Evolutionary conservation across 345 rosid genomes (phyloP).

Genomic region (Balakata baccata): DNA sequence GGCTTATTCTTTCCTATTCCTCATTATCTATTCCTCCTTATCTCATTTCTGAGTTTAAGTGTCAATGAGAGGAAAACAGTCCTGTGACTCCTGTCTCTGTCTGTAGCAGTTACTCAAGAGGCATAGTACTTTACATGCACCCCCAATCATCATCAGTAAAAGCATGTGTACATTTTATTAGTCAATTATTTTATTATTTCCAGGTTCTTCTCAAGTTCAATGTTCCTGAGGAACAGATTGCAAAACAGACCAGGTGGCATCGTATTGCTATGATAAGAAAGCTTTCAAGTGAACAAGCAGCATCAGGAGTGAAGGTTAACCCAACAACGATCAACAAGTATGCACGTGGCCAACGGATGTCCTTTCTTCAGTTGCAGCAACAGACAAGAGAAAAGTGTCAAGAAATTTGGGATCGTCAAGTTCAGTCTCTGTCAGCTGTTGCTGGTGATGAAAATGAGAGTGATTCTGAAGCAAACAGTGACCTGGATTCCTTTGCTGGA

Average conservation of each 20-base stretch:
- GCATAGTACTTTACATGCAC: background rate
- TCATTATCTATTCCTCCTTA: too few species aligned
- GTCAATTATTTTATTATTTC: conserved; percentile 3
- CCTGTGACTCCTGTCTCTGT: background rate
- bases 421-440: conserved; percentile 72
- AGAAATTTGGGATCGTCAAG: conserved; percentile 98
- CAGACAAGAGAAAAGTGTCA: conserved; percentile 98
- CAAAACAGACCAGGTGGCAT: conserved; percentile 96
- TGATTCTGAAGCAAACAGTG: conserved; percentile 92
- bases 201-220: conserved; percentile 95
- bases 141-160: background rate
- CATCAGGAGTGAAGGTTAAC: conserved; percentile 91
- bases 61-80: background rate
- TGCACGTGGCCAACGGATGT: conserved; percentile 99
- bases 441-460: conserved; percentile 86
- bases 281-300: conserved; percentile 98
- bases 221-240: conserved; percentile 83
- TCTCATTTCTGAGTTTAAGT: too few species aligned
- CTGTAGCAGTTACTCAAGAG: background rate
- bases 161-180: background rate
- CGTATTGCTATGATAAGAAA: conserved; percentile 98
- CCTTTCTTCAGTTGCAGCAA: conserved; percentile 95
- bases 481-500: conserved; percentile 97
- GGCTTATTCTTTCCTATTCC: too few species aligned
- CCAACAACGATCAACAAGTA: conserved; percentile 89